Conservation (phyloP, 257 asterid genomes). For the Ehretia macrophylla region DNA sequence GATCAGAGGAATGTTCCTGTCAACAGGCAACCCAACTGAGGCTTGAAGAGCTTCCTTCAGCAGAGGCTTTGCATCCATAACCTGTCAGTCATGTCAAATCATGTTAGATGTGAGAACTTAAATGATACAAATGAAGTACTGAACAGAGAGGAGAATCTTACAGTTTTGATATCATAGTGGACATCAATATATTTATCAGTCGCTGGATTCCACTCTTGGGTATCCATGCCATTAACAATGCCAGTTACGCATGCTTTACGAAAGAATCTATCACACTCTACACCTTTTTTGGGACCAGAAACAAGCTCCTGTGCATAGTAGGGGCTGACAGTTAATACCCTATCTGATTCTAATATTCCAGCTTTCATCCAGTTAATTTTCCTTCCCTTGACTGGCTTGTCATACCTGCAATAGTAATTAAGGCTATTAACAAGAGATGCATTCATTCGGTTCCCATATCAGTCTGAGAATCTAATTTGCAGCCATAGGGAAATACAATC, state of each 20-base stretch:
- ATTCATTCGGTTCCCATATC: background rate
- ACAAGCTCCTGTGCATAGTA: constrained; percentile 81
- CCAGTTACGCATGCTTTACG: constrained; percentile 54
- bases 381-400: constrained; percentile 83
- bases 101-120: background rate
- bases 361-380: constrained; percentile 98
- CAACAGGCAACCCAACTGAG: constrained; percentile 81
- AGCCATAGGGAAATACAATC: background rate
- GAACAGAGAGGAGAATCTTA: constrained; percentile 19
- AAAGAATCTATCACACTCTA: constrained; percentile 61
- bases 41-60: constrained; percentile 97
- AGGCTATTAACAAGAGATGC: background rate
- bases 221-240: constrained; percentile 83
- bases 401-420: constrained; percentile 38
- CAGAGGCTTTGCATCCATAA: constrained; percentile 70
- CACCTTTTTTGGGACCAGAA: constrained; percentile 74
- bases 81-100: constrained; percentile 35
- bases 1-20: constrained; percentile 66
- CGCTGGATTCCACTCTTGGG: constrained; percentile 91
- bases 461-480: background rate
- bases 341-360: constrained; percentile 63
- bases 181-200: constrained; percentile 67
- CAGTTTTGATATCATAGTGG: constrained; percentile 72
- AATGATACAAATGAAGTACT: too few species aligned
- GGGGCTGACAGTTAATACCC: constrained; percentile 85